Evolutionary conservation across 2,329 filamentous ascomycete genomes (phyloP).

Genomic region (Neonectria coccinea): DNA sequence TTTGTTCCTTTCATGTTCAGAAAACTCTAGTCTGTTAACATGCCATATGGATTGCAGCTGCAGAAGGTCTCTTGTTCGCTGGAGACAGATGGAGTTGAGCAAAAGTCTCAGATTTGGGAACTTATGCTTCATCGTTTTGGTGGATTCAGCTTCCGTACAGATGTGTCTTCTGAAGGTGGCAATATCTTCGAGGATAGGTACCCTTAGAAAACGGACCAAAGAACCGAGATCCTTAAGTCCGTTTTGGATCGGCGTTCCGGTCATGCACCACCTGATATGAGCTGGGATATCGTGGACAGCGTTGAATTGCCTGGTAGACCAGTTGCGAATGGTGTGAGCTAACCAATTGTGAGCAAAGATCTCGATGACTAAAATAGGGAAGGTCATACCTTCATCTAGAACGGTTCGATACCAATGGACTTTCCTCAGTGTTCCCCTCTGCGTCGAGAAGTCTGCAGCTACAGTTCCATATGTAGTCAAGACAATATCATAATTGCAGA

Average conservation of each 20-base stretch:
- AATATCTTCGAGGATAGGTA: neutral
- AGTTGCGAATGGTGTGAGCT: conserved; percentile 1
- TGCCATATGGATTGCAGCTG: neutral
- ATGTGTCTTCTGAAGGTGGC: conserved; percentile 1
- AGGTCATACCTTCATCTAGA: conserved; percentile 6
- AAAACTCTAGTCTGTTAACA: neutral
- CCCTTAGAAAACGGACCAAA: neutral
- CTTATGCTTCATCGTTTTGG: neutral
- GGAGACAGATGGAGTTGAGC: neutral
- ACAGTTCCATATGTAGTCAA: conserved; percentile 18
- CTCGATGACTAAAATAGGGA: no score
- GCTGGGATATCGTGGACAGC: neutral
- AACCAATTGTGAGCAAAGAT: neutral
- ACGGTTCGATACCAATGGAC: conserved; percentile 7
- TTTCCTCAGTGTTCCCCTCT: neutral
- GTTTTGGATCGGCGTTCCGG: conserved; percentile 1
- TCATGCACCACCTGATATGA: conserved; percentile 3
- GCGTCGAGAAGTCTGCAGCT: neutral
- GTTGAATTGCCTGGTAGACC: neutral
- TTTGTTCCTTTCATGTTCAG: neutral
- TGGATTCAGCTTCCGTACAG: neutral
- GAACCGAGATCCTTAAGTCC: neutral
- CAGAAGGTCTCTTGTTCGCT: neutral
- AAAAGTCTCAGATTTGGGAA: neutral
- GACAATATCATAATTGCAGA: conserved; percentile 7